These are phyloP conservation scores for Nothophaeocryptopus gaeumannii DNA, from an alignment of 2,329 filamentous ascomycete species.

Conservation along the genomic window DNA sequence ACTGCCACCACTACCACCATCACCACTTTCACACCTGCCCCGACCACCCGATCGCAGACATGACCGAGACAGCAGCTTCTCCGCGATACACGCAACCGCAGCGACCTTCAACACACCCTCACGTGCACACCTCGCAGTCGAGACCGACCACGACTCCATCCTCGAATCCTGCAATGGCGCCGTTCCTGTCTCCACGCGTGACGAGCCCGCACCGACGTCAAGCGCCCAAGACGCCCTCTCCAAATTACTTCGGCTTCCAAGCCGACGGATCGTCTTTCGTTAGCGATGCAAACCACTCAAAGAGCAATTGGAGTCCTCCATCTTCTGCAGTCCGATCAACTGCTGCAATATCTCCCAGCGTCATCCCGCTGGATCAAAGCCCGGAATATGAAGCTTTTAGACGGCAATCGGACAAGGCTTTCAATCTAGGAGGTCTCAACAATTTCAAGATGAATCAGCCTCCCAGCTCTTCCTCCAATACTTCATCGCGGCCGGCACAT, in stretches of 20 bases:
- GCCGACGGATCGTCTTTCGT: conserved; percentile 61
- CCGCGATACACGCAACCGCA: conserved; percentile 21
- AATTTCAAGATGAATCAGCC: conserved; percentile 40
- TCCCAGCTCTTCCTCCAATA: conserved; percentile 20
- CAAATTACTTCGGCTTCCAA: conserved; percentile 82
- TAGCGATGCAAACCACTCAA: conserved; percentile 50
- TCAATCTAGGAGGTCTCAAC: conserved; percentile 42
- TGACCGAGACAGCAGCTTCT: conserved; percentile 27
- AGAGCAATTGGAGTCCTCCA: conserved; percentile 71
- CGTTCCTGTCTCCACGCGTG: conserved; percentile 29
- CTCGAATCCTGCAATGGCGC: conserved; percentile 28
- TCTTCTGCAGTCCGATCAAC: conserved; percentile 70
- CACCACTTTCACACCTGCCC: too few species aligned
- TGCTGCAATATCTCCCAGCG: conserved; percentile 64
- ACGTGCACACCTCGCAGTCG: conserved; percentile 2
- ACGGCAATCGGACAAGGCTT: conserved; percentile 65
- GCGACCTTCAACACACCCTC: neutral
- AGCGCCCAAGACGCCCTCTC: conserved; percentile 52
- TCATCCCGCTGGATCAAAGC: conserved; percentile 70
- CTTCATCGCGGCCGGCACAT: conserved; percentile 15
- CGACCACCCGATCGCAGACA: conserved; percentile 4
- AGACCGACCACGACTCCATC: conserved; percentile 20
- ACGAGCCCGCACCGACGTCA: conserved; percentile 21
- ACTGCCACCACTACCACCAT: neutral
- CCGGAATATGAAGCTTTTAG: conserved; percentile 79